Percentiles rank a stretch among this genome's conserved stretches.
phyloP scores from a whole-genome alignment of 805 yeast species.

The Wickerhamomyces sydowiorum region DNA sequence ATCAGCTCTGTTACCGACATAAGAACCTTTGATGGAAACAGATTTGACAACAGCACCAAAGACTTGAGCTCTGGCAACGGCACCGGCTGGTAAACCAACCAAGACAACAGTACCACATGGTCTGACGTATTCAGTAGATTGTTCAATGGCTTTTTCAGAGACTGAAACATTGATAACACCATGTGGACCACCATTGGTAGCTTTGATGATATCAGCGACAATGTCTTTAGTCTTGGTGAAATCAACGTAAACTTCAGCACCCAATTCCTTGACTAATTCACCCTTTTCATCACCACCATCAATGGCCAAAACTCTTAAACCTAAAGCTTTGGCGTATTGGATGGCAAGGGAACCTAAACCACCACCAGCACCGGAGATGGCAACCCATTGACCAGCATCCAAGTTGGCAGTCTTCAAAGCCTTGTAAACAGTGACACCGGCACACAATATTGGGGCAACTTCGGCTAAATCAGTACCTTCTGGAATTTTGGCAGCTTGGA shows the following conservation, averaged over 20 bases:
- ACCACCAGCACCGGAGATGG: constrained; percentile 71
- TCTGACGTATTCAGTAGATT: constrained; percentile 52
- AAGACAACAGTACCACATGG: constrained; percentile 62
- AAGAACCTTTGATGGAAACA: constrained; percentile 68
- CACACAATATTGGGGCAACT: constrained; percentile 80
- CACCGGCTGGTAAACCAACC: constrained; percentile 77
- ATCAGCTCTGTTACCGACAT: constrained; percentile 86
- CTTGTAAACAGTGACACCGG: constrained; percentile 88
- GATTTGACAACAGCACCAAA: constrained; percentile 68
- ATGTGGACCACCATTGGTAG: constrained; percentile 68
- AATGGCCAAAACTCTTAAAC: constrained; percentile 59
- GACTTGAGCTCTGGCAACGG: constrained; percentile 60
- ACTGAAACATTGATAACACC: constrained; percentile 69
- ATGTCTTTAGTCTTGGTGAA: constrained; percentile 49
- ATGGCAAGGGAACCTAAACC: constrained; percentile 69
- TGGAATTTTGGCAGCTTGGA: constrained; percentile 79
- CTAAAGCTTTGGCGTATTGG: constrained; percentile 72
- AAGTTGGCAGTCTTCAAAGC: constrained; percentile 75
- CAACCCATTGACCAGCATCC: constrained; percentile 65
- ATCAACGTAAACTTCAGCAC: constrained; percentile 59
- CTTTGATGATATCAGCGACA: constrained; percentile 43
- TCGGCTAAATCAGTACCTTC: constrained; percentile 65
- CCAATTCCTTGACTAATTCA: constrained; percentile 43
- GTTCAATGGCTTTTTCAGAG: constrained; percentile 57
- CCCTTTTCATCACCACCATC: constrained; percentile 62